Evolutionary conservation across 2,329 filamentous ascomycete genomes (phyloP).

Genomic region (Pseudogymnoascus verrucosus): DNA sequence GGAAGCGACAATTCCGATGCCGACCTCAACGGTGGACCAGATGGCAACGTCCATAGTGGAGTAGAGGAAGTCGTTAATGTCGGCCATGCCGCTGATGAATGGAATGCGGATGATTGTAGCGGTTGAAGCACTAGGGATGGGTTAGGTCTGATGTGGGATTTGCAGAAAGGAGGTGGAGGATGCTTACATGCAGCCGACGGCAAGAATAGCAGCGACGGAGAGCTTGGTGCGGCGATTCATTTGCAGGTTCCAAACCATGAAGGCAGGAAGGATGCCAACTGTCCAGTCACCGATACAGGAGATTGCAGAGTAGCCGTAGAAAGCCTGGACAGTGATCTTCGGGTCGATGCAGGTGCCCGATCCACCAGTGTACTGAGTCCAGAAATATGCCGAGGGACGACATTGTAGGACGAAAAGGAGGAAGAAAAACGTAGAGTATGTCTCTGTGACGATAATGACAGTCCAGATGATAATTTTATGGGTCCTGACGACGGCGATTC

Average conservation of each 20-base stretch:
- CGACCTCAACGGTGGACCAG: constrained; percentile 41
- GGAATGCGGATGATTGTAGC: constrained; percentile 37
- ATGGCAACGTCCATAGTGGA: constrained; percentile 35
- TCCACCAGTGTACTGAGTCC: constrained; percentile 33
- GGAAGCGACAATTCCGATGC: constrained; percentile 41
- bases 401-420: constrained; percentile 44
- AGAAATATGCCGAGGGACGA: constrained; percentile 40
- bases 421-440: constrained; percentile 35
- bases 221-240: constrained; percentile 40
- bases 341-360: constrained; percentile 34
- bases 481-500: constrained; percentile 29
- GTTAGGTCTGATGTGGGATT: constrained; percentile 9
- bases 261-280: constrained; percentile 41
- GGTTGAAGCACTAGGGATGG: constrained; percentile 28
- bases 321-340: constrained; percentile 34
- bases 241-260: constrained; percentile 42
- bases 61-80: constrained; percentile 33
- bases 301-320: constrained; percentile 39
- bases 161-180: neutral
- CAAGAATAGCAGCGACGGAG: constrained; percentile 38
- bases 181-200: constrained; percentile 42
- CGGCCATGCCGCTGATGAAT: constrained; percentile 32
- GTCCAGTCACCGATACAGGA: constrained; percentile 40
- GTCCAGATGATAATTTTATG: constrained; percentile 32
- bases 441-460: constrained; percentile 28